phyloP scores from a whole-genome alignment of 495 filamentous ascomycete species.

The Lasiosphaeriaceae sp. region DNA sequence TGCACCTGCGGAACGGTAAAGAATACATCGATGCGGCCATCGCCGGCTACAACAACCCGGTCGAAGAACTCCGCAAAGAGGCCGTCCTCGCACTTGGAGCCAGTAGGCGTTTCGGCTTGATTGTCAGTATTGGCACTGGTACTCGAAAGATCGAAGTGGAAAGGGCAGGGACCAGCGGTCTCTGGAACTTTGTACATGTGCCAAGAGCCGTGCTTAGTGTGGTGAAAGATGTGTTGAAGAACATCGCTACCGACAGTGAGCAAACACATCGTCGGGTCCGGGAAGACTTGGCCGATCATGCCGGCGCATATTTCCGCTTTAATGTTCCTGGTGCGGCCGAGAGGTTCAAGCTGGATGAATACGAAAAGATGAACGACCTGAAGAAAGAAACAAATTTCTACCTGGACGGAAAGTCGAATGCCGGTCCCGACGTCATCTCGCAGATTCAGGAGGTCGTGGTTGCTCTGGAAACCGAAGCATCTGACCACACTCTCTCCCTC shows the following conservation, averaged over 20 bases:
- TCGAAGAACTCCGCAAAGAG: constrained; percentile 13
- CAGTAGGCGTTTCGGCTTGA: constrained; percentile 6
- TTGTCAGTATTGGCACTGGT: constrained; percentile 21
- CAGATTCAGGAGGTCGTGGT: constrained; percentile 1
- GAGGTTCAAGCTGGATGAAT: constrained; percentile 46
- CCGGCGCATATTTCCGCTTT: constrained; percentile 19
- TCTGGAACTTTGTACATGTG: not conserved
- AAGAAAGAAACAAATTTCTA: constrained; percentile 14
- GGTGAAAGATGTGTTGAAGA: constrained; percentile 7
- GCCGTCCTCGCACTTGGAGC: constrained; percentile 7
- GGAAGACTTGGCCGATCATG: not conserved
- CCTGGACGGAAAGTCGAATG: not conserved
- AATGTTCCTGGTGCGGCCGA: constrained; percentile 64
- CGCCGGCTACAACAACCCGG: constrained; percentile 27
- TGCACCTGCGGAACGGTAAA: constrained; percentile 11
- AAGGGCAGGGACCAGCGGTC: constrained; percentile 1
- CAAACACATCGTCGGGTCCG: not conserved
- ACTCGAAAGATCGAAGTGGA: constrained; percentile 1
- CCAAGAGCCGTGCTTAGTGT: too few species aligned
- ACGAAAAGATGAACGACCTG: constrained; percentile 13
- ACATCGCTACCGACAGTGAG: constrained; percentile 12
- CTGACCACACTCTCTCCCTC: not conserved
- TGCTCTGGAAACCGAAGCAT: not conserved
- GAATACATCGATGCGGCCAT: constrained; percentile 27
- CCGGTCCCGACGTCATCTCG: not conserved